A percentile compares a stretch with the other conserved stretches of the same genome.
These are phyloP conservation scores for Myxozyma neglecta DNA, from an alignment of 805 yeast genomes.

Conservation along the genomic window DNA sequence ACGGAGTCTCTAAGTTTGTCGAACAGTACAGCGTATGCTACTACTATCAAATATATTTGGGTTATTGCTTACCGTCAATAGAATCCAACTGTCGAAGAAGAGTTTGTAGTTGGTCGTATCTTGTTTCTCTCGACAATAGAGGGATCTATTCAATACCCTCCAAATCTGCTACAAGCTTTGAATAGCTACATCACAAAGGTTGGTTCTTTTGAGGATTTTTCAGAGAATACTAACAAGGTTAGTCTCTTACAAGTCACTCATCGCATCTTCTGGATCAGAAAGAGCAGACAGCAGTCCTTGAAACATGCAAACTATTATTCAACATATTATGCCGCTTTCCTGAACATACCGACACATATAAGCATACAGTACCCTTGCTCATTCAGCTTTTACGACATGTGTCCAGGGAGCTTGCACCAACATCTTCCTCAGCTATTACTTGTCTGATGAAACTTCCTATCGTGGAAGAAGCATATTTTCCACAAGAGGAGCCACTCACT, in stretches of 20 bases:
- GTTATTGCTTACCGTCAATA: neutral
- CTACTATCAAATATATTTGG: neutral
- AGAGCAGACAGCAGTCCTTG: slow-evolving; percentile 5
- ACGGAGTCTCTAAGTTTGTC: neutral
- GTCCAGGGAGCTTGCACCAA: neutral
- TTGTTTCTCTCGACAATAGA: slow-evolving; percentile 20
- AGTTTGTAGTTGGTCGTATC: slow-evolving; percentile 24
- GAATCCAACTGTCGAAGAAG: slow-evolving; percentile 16
- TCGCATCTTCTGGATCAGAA: neutral
- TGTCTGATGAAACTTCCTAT: slow-evolving; percentile 17
- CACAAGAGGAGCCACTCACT: slow-evolving; percentile 1
- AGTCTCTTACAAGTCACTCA: slow-evolving; percentile 4
- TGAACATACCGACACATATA: neutral
- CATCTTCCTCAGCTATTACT: slow-evolving; percentile 8
- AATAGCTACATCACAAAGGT: slow-evolving; percentile 3
- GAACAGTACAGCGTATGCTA: slow-evolving; percentile 6
- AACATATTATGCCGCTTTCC: slow-evolving; percentile 10
- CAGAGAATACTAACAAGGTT: neutral
- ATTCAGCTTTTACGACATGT: slow-evolving; percentile 2
- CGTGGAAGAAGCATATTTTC: neutral
- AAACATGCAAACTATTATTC: slow-evolving; percentile 23
- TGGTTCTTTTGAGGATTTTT: neutral
- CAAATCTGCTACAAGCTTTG: neutral
- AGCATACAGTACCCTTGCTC: neutral
- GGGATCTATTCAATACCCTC: neutral